These are phyloP conservation scores for Lycium ferocissimum DNA, from an alignment of 257 asterid genomes.

Conservation along the genomic window DNA sequence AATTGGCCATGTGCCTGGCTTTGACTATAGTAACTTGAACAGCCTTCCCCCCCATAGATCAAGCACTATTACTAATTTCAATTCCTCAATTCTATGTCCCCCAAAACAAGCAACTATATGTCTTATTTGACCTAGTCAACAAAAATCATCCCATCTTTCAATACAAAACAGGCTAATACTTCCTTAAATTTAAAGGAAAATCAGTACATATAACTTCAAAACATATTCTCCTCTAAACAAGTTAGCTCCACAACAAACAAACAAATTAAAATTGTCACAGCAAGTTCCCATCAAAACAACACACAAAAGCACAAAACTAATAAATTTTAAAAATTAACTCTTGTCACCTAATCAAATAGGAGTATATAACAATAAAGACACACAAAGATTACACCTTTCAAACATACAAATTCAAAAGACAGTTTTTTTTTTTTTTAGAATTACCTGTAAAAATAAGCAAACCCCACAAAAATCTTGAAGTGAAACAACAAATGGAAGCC, in stretches of 20 bases:
- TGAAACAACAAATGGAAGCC: not conserved
- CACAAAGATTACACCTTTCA: not conserved
- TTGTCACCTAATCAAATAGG: not conserved
- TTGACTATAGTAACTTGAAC: slow-evolving; percentile 11
- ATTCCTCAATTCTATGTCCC: slow-evolving; percentile 20
- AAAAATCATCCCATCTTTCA: not conserved
- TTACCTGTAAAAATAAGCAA: slow-evolving; percentile 19
- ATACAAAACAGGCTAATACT: slow-evolving; percentile 10
- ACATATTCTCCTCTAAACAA: not conserved
- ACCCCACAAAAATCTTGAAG: slow-evolving; percentile 13
- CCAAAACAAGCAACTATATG: slow-evolving; percentile 15
- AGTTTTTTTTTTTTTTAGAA: too few species aligned
- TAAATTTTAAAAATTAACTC: not conserved
- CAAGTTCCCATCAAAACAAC: not conserved
- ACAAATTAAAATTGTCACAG: not conserved
- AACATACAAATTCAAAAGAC: slow-evolving; percentile 12
- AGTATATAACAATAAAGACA: not conserved
- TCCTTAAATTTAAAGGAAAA: not conserved
- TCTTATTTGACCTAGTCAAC: not conserved
- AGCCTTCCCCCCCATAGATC: not conserved
- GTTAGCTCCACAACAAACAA: not conserved
- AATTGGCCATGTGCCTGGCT: slow-evolving; percentile 27
- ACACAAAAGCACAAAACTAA: slow-evolving; percentile 18
- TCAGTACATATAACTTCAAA: slow-evolving; percentile 4
- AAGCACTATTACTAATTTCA: slow-evolving; percentile 15